Base-by-base conservation (phyloP, 1,284 basidiomycete genomes). In the Tylopilus sp. region DNA sequence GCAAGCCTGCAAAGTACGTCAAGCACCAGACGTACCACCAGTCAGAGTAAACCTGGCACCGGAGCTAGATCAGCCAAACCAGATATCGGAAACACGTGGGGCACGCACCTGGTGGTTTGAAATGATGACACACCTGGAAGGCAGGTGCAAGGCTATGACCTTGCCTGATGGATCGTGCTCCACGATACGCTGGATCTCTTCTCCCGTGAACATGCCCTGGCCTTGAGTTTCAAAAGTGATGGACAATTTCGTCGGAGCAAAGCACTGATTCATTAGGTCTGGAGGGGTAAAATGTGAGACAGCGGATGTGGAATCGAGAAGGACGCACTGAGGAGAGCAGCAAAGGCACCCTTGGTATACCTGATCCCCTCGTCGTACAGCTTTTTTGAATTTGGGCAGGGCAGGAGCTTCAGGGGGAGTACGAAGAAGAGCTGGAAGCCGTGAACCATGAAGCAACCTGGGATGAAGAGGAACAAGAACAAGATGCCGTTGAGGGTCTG, bases 21-120 rank as follows among this genome's bases (percentile, higher is more conserved):
- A 95, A 68, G 58, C 84, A 86, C 94, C 94, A 97, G 30, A 89
- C 79, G 60, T 94, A 96, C 82, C 89, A 91, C 89, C 89, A 91
- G 71, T 97, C 94, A 5, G 84, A 79, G 65, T 97, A 95, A 21
- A 90, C 78, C 88, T 96, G 59, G 36, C 13, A 29, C 7, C 40
- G 31, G 12, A 46, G 36, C 39, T 35, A 38, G 52, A 41, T 56
- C 11, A 51, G 33, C 19, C 26, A 15, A 41, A 6, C 16, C 28
- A 26, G 19, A 29, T 16, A 18, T 28, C 9, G 8, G 30, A 28
- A 18, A 35, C 23, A 30, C 31, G 38, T 47, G 46, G 48, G 37
- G 57, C 16, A 12, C 74, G 40, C 55, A 88, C 87, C 74, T 90
- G 86, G 64, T 93, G 89, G 65, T 93, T 93, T 6, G 84, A 79